Conservation (phyloP, 192 early-diverging fungal genomes). For the Coemansia sp. region DNA sequence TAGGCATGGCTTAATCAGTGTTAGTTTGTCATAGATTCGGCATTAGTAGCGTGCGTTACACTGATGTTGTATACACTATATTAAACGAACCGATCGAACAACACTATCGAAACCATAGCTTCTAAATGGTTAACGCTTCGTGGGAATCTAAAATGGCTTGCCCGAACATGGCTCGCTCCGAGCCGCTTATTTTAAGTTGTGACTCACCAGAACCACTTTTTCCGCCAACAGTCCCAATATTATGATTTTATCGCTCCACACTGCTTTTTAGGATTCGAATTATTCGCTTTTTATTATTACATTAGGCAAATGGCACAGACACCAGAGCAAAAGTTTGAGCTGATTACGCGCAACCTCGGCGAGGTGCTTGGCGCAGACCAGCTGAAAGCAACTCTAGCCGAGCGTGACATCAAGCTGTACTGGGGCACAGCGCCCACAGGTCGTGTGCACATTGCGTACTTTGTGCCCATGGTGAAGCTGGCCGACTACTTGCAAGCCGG, state of each 20-base stretch:
- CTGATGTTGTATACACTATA: too few relatives aligned
- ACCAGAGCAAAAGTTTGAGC: conserved; percentile 66
- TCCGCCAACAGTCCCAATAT: too few relatives aligned
- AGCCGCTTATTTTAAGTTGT: not conserved
- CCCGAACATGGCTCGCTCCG: not conserved
- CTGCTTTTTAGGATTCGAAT: too few relatives aligned
- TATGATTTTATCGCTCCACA: too few relatives aligned
- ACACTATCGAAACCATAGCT: not conserved
- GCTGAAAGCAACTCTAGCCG: conserved; percentile 78
- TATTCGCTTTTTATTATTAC: too few relatives aligned
- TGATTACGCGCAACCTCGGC: conserved; percentile 93
- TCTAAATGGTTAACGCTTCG: not conserved
- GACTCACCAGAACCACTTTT: not conserved
- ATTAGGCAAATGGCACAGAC: conserved; percentile 24
- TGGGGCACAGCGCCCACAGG: conserved; percentile 98
- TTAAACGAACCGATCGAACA: too few relatives aligned
- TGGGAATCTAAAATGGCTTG: not conserved
- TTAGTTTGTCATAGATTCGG: too few relatives aligned
- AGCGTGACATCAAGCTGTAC: conserved; percentile 92
- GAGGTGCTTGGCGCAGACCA: conserved; percentile 88
- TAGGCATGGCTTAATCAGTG: too few relatives aligned
- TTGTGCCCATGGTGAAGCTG: conserved; percentile 96
- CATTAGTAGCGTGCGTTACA: too few relatives aligned
- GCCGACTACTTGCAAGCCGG: conserved; percentile 94
- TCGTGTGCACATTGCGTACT: conserved; percentile 95